These are phyloP conservation scores for Aegilops bicornis DNA, from an alignment of 176 grass and related monocot species.

Conservation along the genomic window DNA sequence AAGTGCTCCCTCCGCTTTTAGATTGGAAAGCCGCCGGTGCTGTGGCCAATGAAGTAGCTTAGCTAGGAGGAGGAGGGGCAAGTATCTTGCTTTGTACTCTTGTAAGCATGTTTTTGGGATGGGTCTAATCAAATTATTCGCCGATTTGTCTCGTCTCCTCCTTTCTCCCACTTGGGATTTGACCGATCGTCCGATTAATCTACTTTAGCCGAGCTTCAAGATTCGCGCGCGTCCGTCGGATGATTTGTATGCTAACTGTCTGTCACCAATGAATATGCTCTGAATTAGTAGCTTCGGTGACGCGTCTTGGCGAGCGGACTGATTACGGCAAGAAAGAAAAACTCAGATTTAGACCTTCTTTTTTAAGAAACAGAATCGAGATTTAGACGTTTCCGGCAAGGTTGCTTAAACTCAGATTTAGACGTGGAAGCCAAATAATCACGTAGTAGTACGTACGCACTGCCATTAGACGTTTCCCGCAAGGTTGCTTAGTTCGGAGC, in stretches of 20 bases:
- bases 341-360: no score
- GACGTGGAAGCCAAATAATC: constrained; percentile 17
- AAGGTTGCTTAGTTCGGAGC: constrained; percentile 19
- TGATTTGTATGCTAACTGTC: neutral
- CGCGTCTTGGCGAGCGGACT: neutral
- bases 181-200: constrained; percentile 14
- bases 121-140: neutral
- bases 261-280: neutral
- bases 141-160: constrained; percentile 22
- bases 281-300: neutral
- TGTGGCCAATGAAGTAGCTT: neutral
- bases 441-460: neutral
- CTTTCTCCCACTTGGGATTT: constrained; percentile 1
- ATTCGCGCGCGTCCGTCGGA: neutral
- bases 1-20: constrained; percentile 5
- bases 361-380: no score
- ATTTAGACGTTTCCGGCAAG: no score
- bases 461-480: neutral
- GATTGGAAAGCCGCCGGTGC: neutral
- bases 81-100: constrained; percentile 44
- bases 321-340: neutral
- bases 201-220: neutral
- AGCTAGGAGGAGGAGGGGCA: neutral
- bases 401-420: neutral
- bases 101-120: constrained; percentile 14